These are phyloP conservation scores for Kwoniella sp. DNA, from an alignment of 768 basidiomycete species.

Conservation along the genomic window DNA sequence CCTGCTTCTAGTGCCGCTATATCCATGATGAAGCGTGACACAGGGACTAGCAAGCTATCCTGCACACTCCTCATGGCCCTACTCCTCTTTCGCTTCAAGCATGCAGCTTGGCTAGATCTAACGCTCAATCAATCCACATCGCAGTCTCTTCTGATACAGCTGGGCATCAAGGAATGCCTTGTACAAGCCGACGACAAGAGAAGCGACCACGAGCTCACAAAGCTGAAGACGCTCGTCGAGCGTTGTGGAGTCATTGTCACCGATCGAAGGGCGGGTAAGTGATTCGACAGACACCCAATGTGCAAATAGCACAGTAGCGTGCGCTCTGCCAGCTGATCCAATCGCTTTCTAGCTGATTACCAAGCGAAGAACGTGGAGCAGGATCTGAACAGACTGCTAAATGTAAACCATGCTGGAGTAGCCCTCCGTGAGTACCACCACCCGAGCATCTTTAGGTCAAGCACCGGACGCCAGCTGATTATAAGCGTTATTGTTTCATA, in stretches of 20 bases:
- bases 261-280: conserved; percentile 77
- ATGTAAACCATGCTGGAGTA: conserved; percentile 59
- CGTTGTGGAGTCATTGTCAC: conserved; percentile 88
- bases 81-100: no score
- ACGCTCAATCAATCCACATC: no score
- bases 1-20: not conserved
- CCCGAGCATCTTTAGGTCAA: not conserved
- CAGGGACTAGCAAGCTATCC: not conserved
- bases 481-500: conserved; percentile 46
- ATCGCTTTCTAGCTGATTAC: conserved; percentile 68
- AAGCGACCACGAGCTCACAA: conserved; percentile 78
- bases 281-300: conserved; percentile 1
- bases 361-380: conserved; percentile 74
- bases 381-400: conserved; percentile 73
- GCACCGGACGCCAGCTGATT: not conserved
- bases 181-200: conserved; percentile 60
- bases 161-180: conserved; percentile 95
- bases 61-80: not conserved
- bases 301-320: no score
- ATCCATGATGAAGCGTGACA: not conserved
- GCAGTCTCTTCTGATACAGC: conserved; percentile 92
- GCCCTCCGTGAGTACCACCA: conserved; percentile 62
- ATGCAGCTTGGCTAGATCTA: no score
- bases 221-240: conserved; percentile 81
- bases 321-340: not conserved